Evolutionary conservation across 805 yeast species (phyloP), one percentile per base, ranked within the genome.

Genomic region (Lachancea sp.): DNA sequence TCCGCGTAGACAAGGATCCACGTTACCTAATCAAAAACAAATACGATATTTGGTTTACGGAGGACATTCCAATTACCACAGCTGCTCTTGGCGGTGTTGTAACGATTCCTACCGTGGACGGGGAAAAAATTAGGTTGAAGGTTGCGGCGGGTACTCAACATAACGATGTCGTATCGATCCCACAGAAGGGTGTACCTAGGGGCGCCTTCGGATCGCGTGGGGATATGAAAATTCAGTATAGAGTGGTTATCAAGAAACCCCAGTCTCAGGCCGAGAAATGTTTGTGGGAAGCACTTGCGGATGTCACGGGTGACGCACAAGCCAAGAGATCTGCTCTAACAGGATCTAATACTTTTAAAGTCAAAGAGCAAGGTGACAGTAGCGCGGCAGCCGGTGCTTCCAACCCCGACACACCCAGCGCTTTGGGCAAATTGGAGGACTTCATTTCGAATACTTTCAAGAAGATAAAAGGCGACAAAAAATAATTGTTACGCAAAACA

Each of bases 51-150:
- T 63, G 84, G 46, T 76, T 79, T 57, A 71, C 73, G 22, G 78
- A 81, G 38, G 78, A 79, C 36, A 80, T 93, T 42, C 85, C 93
- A 39, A 85, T 88, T 80, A 93, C 99, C 1, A 93, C 99, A 0
- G 99, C 99, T 1, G 89, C 96, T 0, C 71, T 93, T 37, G 99
- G 99, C 49, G 99, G 99, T 32, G 80, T 78, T 37, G 75, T 93
- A 18, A 79, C 83, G 40, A 78, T 93, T n/a, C 98, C 98, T 29
- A 91, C 99, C 0, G 76, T 93, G 22, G 87, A 81, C 51, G 97
- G 95, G 3, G 76, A 76, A 34, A 74, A 74, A 30, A 70, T 95
- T 42, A 84, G 88, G 63, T 67, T 93, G 45, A 86, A 80, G 65
- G 82, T 93, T 11, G 81, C 95, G 42, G 69, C 85, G 0, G 98